Base-by-base conservation (phyloP, 768 basidiomycete species). In the Kwoniella europaea region DNA sequence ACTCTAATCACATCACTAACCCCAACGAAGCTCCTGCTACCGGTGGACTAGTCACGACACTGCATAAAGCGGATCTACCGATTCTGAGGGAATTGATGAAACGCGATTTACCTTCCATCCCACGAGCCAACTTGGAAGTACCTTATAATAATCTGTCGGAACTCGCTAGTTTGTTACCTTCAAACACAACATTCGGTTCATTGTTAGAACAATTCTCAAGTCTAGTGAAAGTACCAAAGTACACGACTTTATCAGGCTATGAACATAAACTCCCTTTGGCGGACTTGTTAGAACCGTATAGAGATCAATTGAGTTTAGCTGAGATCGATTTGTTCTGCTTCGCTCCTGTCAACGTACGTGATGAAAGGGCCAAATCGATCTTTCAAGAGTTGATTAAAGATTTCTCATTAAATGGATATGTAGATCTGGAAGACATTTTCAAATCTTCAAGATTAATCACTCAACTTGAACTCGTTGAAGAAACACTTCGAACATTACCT, bases 31-130 rank as follows among this genome's bases (percentile, higher is more conserved):
- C 24, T 44, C 58, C 71, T 10, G 69, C 67, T 2, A 81, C 87
- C 0, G 88, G 87, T 7, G 94, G 95, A 24, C 86, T 87, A 42
- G 91, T 89, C 9, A 94, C 94, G 0, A 91, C 93, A 0, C 80
- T 96, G n/a, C 80, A 86, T 54, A 79, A 84, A 2, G 79, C 84
- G 1, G 92, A 94, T 79, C 86, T 97, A 12, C 86, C 87, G 0
- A 83, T 87, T 68, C 85, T 98, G 10, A 81, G 82, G 24, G 74
- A 85, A 4, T 88, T 91, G 3, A 85, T 98, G 43, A 84, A 82
- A 1, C 74, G 86, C 0, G 86, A 89, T 0, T 85, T 88, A 20
- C 83, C 85, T 3, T 83, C 88, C 10, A 86, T 94, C 3, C 75
- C 78, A 2, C 85, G 84, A 58, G 92, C 90, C 12, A 75, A 87